These are phyloP conservation scores for Uronychia binucleata DNA, from an alignment of 73 alveolate genomes.

Conservation along the genomic window DNA sequence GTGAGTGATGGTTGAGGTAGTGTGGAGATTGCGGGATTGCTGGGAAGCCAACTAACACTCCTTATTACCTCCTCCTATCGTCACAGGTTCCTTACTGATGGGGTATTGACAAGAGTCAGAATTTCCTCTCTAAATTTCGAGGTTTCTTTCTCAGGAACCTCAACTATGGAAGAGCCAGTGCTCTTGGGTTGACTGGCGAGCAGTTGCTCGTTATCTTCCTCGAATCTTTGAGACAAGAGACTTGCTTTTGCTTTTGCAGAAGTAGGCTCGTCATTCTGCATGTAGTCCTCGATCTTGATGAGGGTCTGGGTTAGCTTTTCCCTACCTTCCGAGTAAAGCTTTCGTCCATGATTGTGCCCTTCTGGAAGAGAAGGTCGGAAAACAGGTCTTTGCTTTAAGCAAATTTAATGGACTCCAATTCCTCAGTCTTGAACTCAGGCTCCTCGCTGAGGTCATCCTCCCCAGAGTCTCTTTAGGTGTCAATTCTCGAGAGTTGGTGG, in stretches of 20 bases:
- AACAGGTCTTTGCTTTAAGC: conserved; percentile 1
- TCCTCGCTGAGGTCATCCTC: background rate
- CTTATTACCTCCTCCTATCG: too few relatives aligned
- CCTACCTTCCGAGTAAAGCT: background rate
- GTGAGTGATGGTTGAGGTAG: too few relatives aligned
- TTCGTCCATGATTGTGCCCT: background rate
- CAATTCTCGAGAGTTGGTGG: too few relatives aligned
- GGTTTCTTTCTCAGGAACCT: too few relatives aligned
- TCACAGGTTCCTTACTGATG: too few relatives aligned
- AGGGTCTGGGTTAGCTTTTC: background rate
- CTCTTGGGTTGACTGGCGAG: too few relatives aligned
- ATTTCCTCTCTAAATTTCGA: too few relatives aligned
- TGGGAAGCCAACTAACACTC: too few relatives aligned
- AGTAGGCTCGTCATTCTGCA: background rate
- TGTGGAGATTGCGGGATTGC: too few relatives aligned
- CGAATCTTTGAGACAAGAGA: background rate
- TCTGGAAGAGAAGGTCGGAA: background rate
- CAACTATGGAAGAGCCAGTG: too few relatives aligned
- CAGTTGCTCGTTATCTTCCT: too few relatives aligned
- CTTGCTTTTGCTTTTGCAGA: background rate
- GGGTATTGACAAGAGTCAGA: too few relatives aligned
- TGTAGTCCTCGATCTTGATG: background rate
- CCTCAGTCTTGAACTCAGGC: background rate
- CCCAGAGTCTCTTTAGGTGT: background rate
- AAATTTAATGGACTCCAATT: background rate